phyloP scores from a whole-genome alignment of 106 monocot genomes.

The Allium sativum region DNA sequence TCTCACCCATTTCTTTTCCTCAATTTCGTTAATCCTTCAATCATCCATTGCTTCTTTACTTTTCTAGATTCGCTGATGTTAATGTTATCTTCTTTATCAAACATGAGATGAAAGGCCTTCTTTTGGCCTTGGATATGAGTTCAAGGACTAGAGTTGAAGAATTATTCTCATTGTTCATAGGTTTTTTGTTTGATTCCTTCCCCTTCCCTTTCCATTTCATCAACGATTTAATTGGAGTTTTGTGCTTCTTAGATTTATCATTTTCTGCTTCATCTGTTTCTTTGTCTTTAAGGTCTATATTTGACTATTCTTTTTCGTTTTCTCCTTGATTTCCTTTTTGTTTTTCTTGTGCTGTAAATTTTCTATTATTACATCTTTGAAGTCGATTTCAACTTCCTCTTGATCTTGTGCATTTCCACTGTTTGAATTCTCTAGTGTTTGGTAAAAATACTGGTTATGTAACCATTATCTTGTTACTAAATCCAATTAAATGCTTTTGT shows the following conservation, averaged over 20 bases:
- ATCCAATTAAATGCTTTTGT: too few relatives aligned
- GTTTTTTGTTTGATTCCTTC: not conserved
- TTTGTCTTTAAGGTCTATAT: conserved; percentile 45
- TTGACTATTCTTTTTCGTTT: conserved; percentile 66
- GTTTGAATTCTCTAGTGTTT: too few relatives aligned
- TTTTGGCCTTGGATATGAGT: conserved; percentile 27
- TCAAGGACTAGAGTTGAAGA: conserved; percentile 17
- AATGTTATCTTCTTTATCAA: conserved; percentile 12
- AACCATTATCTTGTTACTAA: too few relatives aligned
- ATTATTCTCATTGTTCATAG: conserved; percentile 1
- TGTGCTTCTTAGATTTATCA: conserved; percentile 21
- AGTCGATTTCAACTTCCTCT: conserved; percentile 19
- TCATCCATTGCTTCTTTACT: conserved; percentile 43
- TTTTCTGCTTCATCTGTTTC: conserved; percentile 3
- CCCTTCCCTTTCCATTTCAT: conserved; percentile 28
- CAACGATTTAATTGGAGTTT: conserved; percentile 25
- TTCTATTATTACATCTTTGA: conserved; percentile 14
- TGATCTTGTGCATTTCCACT: too few relatives aligned
- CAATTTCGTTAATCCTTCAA: conserved; percentile 76
- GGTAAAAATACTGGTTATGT: too few relatives aligned
- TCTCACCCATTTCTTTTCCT: conserved; percentile 19
- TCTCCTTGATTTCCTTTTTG: conserved; percentile 11
- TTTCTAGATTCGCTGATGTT: not conserved
- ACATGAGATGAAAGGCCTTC: conserved; percentile 34
- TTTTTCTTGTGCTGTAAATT: not conserved